Evolutionary conservation across 2,329 filamentous ascomycete species (phyloP).

Genomic region (Cytospora mali): DNA sequence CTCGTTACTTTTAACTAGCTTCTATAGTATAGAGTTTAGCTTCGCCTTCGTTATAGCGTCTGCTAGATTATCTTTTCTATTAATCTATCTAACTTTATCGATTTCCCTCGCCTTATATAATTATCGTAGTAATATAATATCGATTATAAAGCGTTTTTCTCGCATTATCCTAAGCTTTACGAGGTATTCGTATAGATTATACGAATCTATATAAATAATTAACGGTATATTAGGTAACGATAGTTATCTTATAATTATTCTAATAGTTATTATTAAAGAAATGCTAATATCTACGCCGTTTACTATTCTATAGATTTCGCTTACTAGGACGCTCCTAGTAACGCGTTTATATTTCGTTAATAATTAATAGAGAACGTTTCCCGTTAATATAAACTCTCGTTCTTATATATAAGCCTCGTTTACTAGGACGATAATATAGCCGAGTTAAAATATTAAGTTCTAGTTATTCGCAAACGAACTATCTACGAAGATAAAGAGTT

Average conservation of each 20-base stretch:
- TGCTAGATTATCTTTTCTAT: conserved; percentile 23
- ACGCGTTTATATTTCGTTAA: no score
- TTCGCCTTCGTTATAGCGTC: conserved; percentile 27
- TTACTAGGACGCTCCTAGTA: conserved; percentile 25
- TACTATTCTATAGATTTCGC: conserved; percentile 29
- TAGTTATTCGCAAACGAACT: no score
- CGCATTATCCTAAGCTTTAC: conserved; percentile 28
- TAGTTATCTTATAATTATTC: conserved; percentile 1
- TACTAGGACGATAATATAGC: no score
- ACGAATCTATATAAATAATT: conserved; percentile 28
- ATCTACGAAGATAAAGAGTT: no score
- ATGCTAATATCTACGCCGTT: conserved; percentile 25
- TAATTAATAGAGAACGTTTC: no score
- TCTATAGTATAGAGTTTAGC: conserved; percentile 18
- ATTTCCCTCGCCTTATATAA: conserved; percentile 29
- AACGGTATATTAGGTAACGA: conserved; percentile 14
- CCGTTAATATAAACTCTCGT: no score
- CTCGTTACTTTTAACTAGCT: no score
- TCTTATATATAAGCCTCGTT: no score
- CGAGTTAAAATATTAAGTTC: no score
- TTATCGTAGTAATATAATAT: conserved; percentile 30
- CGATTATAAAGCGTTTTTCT: conserved; percentile 30
- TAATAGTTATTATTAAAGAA: conserved; percentile 14
- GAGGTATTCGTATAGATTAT: conserved; percentile 29
- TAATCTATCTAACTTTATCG: conserved; percentile 28